Evolutionary conservation across 371 early-diverging fungal species (phyloP), one percentile per base, ranked within the genome.

Genomic region (Mortierella sp.): DNA sequence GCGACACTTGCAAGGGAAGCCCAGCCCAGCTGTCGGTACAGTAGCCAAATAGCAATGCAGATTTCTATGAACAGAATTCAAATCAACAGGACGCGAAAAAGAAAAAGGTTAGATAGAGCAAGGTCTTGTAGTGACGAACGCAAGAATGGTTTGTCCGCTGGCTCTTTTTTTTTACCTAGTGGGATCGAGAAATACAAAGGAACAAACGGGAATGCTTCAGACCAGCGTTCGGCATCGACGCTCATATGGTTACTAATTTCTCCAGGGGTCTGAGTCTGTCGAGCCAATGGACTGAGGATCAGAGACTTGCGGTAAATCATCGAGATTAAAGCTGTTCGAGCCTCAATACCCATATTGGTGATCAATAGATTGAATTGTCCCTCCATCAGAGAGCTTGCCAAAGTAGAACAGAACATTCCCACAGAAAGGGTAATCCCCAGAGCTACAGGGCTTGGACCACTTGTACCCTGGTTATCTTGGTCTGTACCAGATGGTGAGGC

Each of bases 221-320:
- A 46, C 75, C 75, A 74, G 15, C 64, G 48, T 25, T 75, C 76
- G 4, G 60, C 55, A 43, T 75, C 76, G 3, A 75, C 76, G 16
- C 56, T 53, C 70, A 75, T 71, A 30, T 70, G 76, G 46, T 75
- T 75, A 21, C 18, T 55, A 29, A 75, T 75, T 48, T 70, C 70
- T n/a, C 76, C 76, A 0, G 71, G 59, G 3, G 76, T 66, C 47
- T 63, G 60, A 1, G 50, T 63, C 57, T 71, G 70, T 29, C 48
- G 62, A 6, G 76, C 76, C 1, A 50, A 52, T 0, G 71, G 66
- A 12, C 66, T 66, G 7, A 75, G 67, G 11, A 46, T 66, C 47
- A 75, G 25, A 1, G 76, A 66, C 65, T 91, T 91, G 28, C 88
- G 81, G 65, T 88, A 90, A 11, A 89, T 84, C 65, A 84, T 74